These are phyloP conservation scores for Leccinum pachyderme DNA, from an alignment of 1,284 basidiomycete species.

Conservation along the genomic window DNA sequence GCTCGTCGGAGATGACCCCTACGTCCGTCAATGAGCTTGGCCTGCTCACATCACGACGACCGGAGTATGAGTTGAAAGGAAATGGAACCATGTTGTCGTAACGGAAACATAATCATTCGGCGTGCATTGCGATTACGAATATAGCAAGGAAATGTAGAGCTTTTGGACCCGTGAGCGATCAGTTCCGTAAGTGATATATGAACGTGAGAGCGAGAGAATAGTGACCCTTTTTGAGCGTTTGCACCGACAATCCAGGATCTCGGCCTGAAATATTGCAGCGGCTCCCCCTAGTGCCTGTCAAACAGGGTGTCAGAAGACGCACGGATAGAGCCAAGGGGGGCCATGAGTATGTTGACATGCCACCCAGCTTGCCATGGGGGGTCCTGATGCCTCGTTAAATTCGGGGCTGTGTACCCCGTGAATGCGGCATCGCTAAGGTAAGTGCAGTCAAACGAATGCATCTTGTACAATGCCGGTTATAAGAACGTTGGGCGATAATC, in stretches of 20 bases:
- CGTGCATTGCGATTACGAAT: constrained; percentile 19
- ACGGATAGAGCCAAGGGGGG: constrained; percentile 19
- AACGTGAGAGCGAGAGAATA: constrained; percentile 26
- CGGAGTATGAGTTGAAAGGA: constrained; percentile 12
- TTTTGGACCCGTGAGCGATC: constrained; percentile 33
- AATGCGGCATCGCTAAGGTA: constrained; percentile 38
- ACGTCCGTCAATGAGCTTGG: constrained; percentile 16
- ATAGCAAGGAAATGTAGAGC: constrained; percentile 19
- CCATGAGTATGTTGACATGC: constrained; percentile 38
- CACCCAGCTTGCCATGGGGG: constrained; percentile 25
- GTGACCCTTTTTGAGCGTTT: constrained; percentile 24
- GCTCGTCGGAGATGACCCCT: constrained; percentile 12
- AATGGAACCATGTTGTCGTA: constrained; percentile 5
- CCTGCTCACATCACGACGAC: constrained; percentile 29
- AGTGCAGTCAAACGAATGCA: constrained; percentile 24
- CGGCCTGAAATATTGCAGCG: constrained; percentile 18
- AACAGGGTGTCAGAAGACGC: constrained; percentile 33
- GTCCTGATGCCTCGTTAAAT: constrained; percentile 30
- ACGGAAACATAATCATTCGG: constrained; percentile 13
- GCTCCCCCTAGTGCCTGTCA: constrained; percentile 30
- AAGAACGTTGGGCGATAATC: constrained; percentile 34
- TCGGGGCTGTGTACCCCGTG: constrained; percentile 31
- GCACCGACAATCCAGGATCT: constrained; percentile 35
- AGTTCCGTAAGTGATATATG: constrained; percentile 35
- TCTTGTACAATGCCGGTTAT: constrained; percentile 35